Conservation (phyloP, 306 rosid genomes). For the Trifolium pratense region DNA sequence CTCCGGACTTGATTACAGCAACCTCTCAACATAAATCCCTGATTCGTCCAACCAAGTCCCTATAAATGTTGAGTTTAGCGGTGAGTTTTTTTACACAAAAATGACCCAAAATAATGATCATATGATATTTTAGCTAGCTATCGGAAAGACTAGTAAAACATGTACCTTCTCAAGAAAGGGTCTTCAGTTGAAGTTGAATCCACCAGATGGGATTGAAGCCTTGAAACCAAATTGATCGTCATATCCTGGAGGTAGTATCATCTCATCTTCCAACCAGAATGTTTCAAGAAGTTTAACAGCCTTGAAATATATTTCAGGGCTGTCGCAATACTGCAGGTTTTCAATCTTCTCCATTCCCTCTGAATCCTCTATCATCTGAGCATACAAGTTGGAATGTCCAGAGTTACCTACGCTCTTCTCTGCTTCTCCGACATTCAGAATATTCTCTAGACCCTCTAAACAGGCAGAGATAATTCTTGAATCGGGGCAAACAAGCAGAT, state of each 20-base stretch:
- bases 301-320: slow-evolving; percentile 79
- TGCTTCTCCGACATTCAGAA: slow-evolving; percentile 78
- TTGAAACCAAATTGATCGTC: slow-evolving; percentile 55
- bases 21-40: slow-evolving; percentile 45
- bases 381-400: slow-evolving; percentile 71
- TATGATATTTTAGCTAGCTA: background rate
- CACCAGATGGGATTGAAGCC: slow-evolving; percentile 62
- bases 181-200: slow-evolving; percentile 79
- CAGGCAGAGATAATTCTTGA: slow-evolving; percentile 75
- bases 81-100: slow-evolving; percentile 42
- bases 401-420: slow-evolving; percentile 58
- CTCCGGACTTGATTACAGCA: slow-evolving; percentile 59
- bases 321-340: slow-evolving; percentile 78
- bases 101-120: slow-evolving; percentile 1
- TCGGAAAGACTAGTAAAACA: background rate
- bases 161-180: slow-evolving; percentile 40
- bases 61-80: slow-evolving; percentile 38
- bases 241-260: slow-evolving; percentile 55
- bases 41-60: slow-evolving; percentile 46
- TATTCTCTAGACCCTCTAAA: slow-evolving; percentile 80
- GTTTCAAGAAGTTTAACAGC: slow-evolving; percentile 82
- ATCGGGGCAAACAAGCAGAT: slow-evolving; percentile 85
- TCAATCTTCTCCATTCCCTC: slow-evolving; percentile 87
- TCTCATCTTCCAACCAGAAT: slow-evolving; percentile 79
- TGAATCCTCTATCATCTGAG: slow-evolving; percentile 76